Conservation (phyloP, 2,329 filamentous ascomycete species). For the Aspergillus fructus region DNA sequence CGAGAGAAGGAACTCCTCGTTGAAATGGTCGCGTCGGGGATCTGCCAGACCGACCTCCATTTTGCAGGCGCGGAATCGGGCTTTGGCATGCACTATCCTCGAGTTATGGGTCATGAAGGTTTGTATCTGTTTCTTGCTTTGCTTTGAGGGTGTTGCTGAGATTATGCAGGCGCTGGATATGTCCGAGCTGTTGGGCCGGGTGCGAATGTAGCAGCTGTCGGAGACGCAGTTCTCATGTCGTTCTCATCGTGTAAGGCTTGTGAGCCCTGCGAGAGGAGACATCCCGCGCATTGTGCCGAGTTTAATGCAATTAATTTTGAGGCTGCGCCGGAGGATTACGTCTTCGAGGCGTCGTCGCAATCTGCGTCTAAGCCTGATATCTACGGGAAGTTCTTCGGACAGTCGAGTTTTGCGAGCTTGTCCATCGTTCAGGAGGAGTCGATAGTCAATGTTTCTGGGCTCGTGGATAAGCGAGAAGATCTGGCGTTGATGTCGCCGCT, state of each 20-base stretch:
- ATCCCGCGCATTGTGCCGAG: constrained; percentile 50
- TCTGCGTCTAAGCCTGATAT: constrained; percentile 21
- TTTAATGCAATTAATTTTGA: constrained; percentile 51
- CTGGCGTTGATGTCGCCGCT: constrained; percentile 33
- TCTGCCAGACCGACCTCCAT: constrained; percentile 56
- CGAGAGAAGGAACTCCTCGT: constrained; percentile 52
- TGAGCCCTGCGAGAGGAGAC: constrained; percentile 47
- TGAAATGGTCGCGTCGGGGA: constrained; percentile 54
- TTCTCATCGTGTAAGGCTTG: constrained; percentile 51
- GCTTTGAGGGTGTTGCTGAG: background rate
- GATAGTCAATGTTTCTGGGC: constrained; percentile 43
- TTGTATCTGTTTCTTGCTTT: constrained; percentile 23
- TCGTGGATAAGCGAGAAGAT: constrained; percentile 31
- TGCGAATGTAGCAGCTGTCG: constrained; percentile 42
- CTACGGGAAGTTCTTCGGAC: constrained; percentile 49
- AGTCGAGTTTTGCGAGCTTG: constrained; percentile 45
- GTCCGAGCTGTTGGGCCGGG: constrained; percentile 46
- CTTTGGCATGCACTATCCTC: constrained; percentile 44
- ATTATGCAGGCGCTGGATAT: background rate
- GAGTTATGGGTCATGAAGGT: constrained; percentile 57
- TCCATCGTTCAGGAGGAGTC: constrained; percentile 41
- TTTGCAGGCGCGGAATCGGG: constrained; percentile 37
- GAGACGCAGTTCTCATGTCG: constrained; percentile 50
- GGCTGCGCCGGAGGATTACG: background rate
- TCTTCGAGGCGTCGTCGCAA: constrained; percentile 10